Conservation (phyloP, 306 rosid genomes). For the Lathyrus aphaca region DNA sequence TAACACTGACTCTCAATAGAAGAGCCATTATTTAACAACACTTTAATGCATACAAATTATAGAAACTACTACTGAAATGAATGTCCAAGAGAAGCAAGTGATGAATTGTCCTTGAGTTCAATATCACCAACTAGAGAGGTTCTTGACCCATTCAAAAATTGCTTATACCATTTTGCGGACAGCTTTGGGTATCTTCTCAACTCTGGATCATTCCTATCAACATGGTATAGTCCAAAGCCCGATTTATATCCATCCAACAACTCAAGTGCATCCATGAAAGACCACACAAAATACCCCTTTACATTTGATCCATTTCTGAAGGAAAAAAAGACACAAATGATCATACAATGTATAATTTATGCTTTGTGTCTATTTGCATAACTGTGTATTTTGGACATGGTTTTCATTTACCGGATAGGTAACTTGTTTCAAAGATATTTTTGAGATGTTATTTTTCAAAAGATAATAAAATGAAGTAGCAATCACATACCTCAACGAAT, state of each 20-base stretch:
- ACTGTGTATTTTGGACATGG: neutral
- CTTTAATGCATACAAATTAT: neutral
- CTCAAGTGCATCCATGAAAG: constrained; percentile 49
- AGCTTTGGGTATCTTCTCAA: constrained; percentile 49
- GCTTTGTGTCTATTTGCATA: neutral
- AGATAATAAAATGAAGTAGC: neutral
- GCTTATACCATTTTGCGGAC: constrained; percentile 50
- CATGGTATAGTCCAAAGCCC: constrained; percentile 1
- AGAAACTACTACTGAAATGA: constrained; percentile 34
- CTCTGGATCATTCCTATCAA: constrained; percentile 25
- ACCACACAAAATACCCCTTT: constrained; percentile 56
- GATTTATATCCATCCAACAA: constrained; percentile 29
- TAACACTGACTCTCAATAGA: neutral
- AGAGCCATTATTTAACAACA: neutral
- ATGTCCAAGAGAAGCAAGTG: constrained; percentile 37
- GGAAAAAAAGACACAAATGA: neutral
- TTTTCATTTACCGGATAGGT: neutral
- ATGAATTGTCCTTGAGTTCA: constrained; percentile 32
- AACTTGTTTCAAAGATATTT: neutral
- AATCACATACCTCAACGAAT: constrained; percentile 48
- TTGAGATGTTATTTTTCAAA: neutral
- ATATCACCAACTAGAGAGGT: constrained; percentile 10
- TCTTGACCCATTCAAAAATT: constrained; percentile 37
- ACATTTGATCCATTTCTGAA: constrained; percentile 52
- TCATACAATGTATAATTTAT: neutral